These are phyloP conservation scores for Phytopythium oedochilum DNA, from an alignment of 352 stramenopile species.

Conservation along the genomic window DNA sequence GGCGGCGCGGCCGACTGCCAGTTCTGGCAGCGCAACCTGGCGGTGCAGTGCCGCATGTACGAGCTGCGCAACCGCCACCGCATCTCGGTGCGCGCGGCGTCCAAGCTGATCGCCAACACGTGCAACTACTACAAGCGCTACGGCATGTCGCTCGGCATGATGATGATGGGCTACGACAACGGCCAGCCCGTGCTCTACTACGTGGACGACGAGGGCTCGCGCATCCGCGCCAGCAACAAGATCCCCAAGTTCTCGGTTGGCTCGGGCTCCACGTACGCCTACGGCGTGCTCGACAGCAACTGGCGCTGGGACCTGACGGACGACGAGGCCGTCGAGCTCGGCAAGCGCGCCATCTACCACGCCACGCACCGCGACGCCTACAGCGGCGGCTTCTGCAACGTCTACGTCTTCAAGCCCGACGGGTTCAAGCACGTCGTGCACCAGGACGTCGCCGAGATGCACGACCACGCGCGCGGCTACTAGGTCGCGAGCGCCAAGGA, in stretches of 20 bases:
- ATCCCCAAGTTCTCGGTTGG: constrained; percentile 98
- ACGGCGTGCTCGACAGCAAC: constrained; percentile 97
- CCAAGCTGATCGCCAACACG: constrained; percentile 99
- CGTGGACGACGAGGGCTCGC: constrained; percentile 99
- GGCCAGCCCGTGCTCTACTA: constrained; percentile 98
- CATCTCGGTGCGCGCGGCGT: constrained; percentile 98
- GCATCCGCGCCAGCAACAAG: constrained; percentile 93
- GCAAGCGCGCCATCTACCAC: constrained; percentile 99
- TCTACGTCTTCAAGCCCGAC: constrained; percentile 97
- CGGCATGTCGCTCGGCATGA: constrained; percentile 97
- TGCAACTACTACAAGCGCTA: constrained; percentile 95
- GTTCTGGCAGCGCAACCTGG: constrained; percentile 99
- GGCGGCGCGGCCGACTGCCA: constrained; percentile 98
- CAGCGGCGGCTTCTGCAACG: constrained; percentile 95
- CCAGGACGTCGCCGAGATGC: constrained; percentile 98
- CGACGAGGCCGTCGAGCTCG: constrained; percentile 99
- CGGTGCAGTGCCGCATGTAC: constrained; percentile 95
- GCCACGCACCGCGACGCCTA: constrained; percentile 99
- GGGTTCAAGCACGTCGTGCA: constrained; percentile 96
- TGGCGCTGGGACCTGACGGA: constrained; percentile 96
- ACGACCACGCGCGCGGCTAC: constrained; percentile 83
- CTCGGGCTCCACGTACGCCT: constrained; percentile 98
- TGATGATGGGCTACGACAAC: constrained; percentile 99
- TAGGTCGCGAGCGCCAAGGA: constrained; percentile 13
- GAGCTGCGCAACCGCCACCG: constrained; percentile 99